phyloP scores from a whole-genome alignment of 192 early-diverging fungal species.

The Pilaira anomala region DNA sequence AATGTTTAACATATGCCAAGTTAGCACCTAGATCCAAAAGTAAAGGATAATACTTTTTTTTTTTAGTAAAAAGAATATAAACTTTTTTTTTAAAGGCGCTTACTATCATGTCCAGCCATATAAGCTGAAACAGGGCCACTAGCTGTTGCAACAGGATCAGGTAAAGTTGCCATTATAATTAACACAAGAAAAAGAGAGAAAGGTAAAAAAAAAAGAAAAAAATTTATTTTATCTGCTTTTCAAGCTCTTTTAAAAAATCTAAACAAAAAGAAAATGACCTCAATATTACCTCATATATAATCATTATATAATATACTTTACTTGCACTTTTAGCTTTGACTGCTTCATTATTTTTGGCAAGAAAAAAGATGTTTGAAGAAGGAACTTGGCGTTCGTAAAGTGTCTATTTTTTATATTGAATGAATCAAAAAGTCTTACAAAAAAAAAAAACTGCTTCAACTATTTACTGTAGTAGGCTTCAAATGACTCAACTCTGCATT shows the following conservation, averaged over 20 bases:
- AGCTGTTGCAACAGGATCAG: conserved; percentile 32
- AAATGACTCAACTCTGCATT: conserved; percentile 8
- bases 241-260: neutral
- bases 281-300: neutral
- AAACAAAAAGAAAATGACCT: too few species aligned
- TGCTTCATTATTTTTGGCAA: conserved; percentile 15
- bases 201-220: too few species aligned
- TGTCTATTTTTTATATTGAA: neutral
- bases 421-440: neutral
- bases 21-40: conserved; percentile 33
- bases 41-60: neutral
- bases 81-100: neutral
- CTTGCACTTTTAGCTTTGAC: conserved; percentile 7
- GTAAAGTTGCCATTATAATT: conserved; percentile 6
- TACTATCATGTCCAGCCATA: conserved; percentile 40
- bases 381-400: conserved; percentile 22
- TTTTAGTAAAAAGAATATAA: neutral
- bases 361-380: conserved; percentile 20
- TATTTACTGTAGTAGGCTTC: conserved; percentile 13
- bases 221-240: conserved; percentile 1
- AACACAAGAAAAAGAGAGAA: neutral
- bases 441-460: neutral
- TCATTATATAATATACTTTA: neutral
- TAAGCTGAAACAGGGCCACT: conserved; percentile 35
- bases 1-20: conserved; percentile 41